Conservation (phyloP, 805 yeast genomes). For the Saccharomyces jurei region DNA sequence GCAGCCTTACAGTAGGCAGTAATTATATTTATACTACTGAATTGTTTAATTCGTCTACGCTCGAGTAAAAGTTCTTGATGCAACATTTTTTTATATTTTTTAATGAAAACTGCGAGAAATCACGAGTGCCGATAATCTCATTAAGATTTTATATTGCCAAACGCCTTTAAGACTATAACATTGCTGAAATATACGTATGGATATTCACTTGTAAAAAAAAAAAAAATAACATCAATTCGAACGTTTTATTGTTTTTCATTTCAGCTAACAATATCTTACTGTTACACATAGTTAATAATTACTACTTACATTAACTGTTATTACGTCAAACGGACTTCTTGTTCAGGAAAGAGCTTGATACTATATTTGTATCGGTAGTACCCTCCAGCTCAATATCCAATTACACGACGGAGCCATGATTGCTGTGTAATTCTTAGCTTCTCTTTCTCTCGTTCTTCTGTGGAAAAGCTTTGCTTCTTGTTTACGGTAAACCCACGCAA, state of each 20-base stretch:
- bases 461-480: background rate
- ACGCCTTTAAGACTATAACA: background rate
- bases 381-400: background rate
- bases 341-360: background rate
- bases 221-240: background rate
- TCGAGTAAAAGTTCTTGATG: background rate
- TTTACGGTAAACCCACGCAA: background rate
- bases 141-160: background rate
- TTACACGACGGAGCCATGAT: background rate
- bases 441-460: background rate
- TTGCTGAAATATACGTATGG: background rate
- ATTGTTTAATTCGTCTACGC: background rate
- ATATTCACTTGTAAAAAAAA: background rate
- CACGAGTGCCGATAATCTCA: background rate
- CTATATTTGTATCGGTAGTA: background rate
- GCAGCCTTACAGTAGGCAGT: background rate
- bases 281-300: background rate
- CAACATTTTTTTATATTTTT: background rate
- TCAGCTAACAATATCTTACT: background rate
- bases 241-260: background rate
- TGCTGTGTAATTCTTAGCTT: background rate
- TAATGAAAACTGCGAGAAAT: background rate
- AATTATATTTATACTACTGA: background rate
- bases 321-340: background rate
- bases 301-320: background rate